phyloP scores from a whole-genome alignment of 2,329 filamentous ascomycete species.

The Hypomyces perniciosus region DNA sequence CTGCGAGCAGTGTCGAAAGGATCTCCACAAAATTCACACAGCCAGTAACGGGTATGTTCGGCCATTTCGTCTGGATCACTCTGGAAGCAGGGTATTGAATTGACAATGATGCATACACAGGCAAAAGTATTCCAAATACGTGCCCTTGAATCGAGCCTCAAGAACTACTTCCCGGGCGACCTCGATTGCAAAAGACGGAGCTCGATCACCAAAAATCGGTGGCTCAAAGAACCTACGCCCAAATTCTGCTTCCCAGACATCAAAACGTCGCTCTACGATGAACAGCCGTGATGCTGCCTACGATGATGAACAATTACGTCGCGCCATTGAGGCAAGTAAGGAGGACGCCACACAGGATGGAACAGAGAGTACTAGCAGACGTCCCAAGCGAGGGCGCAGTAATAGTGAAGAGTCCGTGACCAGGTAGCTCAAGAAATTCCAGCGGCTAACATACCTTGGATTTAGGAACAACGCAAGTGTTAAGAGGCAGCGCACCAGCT shows the following conservation, averaged over 20 bases:
- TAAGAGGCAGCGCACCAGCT: constrained; percentile 81
- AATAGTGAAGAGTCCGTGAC: constrained; percentile 85
- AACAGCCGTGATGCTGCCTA: constrained; percentile 94
- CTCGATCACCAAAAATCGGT: constrained; percentile 47
- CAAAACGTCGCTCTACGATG: constrained; percentile 92
- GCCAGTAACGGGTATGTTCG: constrained; percentile 76
- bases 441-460: neutral
- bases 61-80: neutral
- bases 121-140: constrained; percentile 61
- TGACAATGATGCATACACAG: constrained; percentile 29
- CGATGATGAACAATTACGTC: constrained; percentile 82
- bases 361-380: constrained; percentile 50
- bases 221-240: constrained; percentile 52
- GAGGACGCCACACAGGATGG: constrained; percentile 57
- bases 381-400: constrained; percentile 78
- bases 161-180: constrained; percentile 54
- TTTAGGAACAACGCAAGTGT: constrained; percentile 63
- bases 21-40: constrained; percentile 77
- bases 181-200: constrained; percentile 59
- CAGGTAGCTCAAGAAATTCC: neutral
- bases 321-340: constrained; percentile 93
- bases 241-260: constrained; percentile 47
- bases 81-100: neutral
- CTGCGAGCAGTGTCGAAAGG: constrained; percentile 89
- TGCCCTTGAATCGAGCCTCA: constrained; percentile 53